Conservation (phyloP, 768 basidiomycete species). For the Rubroboletus satanas region DNA sequence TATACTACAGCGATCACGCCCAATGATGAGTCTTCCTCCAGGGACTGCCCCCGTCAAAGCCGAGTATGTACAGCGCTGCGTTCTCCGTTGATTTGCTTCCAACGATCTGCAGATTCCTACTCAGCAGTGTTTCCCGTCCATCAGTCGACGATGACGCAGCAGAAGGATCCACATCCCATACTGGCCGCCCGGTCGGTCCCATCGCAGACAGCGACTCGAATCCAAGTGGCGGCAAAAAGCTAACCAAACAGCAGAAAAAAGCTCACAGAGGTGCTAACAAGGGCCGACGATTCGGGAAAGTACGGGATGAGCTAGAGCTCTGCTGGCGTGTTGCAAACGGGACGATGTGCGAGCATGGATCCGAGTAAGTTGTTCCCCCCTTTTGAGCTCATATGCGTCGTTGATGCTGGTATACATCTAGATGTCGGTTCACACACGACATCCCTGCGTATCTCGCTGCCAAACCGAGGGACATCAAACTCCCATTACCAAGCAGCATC, state of each 20-base stretch:
- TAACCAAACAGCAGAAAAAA: constrained; percentile 66
- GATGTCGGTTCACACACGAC: constrained; percentile 82
- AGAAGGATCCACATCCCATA: constrained; percentile 50
- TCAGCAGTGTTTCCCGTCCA: constrained; percentile 27
- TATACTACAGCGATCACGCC: neutral
- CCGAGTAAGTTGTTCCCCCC: constrained; percentile 41
- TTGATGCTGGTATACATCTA: constrained; percentile 22
- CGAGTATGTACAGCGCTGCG: constrained; percentile 36
- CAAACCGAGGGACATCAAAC: constrained; percentile 70
- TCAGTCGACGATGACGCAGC: constrained; percentile 57
- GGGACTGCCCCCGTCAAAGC: constrained; percentile 54
- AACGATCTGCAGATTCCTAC: constrained; percentile 38
- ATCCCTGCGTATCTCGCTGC: constrained; percentile 67
- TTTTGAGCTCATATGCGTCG: neutral
- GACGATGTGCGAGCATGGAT: constrained; percentile 64
- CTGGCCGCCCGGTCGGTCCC: constrained; percentile 20
- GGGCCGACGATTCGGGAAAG: constrained; percentile 70
- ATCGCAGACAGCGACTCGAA: constrained; percentile 31
- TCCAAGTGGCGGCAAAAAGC: constrained; percentile 35
- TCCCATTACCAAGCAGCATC: constrained; percentile 46
- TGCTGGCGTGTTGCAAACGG: constrained; percentile 80
- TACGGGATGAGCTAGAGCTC: constrained; percentile 75
- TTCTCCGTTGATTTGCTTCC: neutral
- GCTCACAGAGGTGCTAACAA: constrained; percentile 80
- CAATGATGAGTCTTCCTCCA: constrained; percentile 20